Evolutionary conservation across 257 asterid genomes (phyloP).

Genomic region (Lycium ferocissimum): DNA sequence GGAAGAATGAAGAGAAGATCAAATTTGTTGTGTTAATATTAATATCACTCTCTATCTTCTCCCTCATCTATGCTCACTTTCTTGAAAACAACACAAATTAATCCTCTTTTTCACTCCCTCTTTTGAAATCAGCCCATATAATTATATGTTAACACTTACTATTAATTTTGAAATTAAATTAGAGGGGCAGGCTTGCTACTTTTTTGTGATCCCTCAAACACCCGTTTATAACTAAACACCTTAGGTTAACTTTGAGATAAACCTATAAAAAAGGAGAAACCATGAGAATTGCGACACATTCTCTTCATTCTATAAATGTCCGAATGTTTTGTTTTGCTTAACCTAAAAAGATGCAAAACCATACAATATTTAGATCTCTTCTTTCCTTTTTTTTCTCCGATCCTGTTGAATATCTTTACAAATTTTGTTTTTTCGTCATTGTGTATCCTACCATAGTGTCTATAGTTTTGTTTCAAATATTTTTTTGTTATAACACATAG

Average conservation of each 20-base stretch:
- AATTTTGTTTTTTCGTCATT: not conserved
- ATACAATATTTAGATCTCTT: not conserved
- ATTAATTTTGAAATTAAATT: not conserved
- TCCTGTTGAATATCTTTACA: not conserved
- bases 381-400: not conserved
- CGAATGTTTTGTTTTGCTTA: not conserved
- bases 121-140: conserved; percentile 5
- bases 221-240: conserved; percentile 1
- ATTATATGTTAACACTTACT: not conserved
- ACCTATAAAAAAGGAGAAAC: conserved; percentile 8
- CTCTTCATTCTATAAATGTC: not conserved
- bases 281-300: not conserved
- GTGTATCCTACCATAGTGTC: not conserved
- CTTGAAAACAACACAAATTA: not conserved
- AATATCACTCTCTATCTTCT: conserved; percentile 4
- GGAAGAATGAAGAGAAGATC: not conserved
- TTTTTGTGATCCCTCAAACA: not conserved
- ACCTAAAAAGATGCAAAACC: not conserved
- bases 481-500: too few relatives aligned
- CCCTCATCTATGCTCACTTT: conserved; percentile 29
- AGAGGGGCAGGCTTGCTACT: not conserved
- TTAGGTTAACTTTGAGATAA: not conserved
- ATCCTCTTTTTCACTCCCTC: conserved; percentile 15
- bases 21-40: not conserved
- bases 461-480: not conserved